Conservation (phyloP, 805 yeast genomes). For the Nakazawaea ernobii region DNA sequence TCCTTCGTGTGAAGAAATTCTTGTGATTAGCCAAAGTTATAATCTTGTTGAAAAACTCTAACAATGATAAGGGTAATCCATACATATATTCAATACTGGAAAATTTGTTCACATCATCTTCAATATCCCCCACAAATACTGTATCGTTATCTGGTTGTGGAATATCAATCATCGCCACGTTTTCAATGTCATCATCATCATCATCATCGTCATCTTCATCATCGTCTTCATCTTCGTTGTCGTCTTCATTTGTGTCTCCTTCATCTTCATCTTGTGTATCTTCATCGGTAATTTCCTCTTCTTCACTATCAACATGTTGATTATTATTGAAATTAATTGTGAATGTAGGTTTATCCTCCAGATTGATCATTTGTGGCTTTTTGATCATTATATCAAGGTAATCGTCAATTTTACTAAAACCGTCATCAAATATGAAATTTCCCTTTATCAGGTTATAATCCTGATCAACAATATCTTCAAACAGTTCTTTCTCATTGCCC, state of each 20-base stretch:
- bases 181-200: slow-evolving; percentile 7
- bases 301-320: slow-evolving; percentile 14
- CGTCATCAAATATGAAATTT: slow-evolving; percentile 20
- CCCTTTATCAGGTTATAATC: slow-evolving; percentile 22
- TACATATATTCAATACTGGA: slow-evolving; percentile 32
- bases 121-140: slow-evolving; percentile 7
- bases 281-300: too few species aligned
- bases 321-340: slow-evolving; percentile 15
- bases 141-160: slow-evolving; percentile 16
- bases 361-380: slow-evolving; percentile 1
- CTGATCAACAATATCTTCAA: slow-evolving; percentile 33
- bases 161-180: slow-evolving; percentile 11
- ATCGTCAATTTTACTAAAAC: slow-evolving; percentile 12
- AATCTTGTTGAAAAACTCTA: slow-evolving; percentile 40
- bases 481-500: slow-evolving; percentile 27
- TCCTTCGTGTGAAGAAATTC: slow-evolving; percentile 35
- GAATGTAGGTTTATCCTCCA: slow-evolving; percentile 1
- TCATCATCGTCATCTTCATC: slow-evolving; percentile 6
- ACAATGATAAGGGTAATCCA: slow-evolving; percentile 42
- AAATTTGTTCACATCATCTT: slow-evolving; percentile 9
- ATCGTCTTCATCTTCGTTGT: slow-evolving; percentile 3
- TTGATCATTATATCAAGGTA: slow-evolving; percentile 7
- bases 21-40: slow-evolving; percentile 47
- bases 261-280: slow-evolving; percentile 9
- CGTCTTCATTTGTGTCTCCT: slow-evolving; percentile 8